Conservation (phyloP, 1,284 basidiomycete genomes). For the Ceratorhiza oryzae-sativae region DNA sequence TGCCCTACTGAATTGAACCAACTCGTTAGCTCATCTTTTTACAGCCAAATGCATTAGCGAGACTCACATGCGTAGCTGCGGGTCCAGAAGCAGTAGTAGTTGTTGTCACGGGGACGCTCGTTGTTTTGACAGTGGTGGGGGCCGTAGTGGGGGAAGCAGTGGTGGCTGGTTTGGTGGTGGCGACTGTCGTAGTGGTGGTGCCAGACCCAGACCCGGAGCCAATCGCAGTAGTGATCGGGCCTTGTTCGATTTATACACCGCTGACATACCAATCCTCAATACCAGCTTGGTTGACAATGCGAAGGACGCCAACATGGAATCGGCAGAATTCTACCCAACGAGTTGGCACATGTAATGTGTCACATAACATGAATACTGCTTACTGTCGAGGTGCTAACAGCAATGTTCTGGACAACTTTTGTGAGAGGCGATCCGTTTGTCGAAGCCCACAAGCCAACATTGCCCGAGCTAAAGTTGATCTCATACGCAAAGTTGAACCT, state of each 20-base stretch:
- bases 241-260: slow-evolving; percentile 65
- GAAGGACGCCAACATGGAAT: slow-evolving; percentile 71
- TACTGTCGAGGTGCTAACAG: slow-evolving; percentile 60
- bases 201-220: slow-evolving; percentile 28
- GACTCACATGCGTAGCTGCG: slow-evolving; percentile 6
- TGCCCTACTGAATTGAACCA: neutral
- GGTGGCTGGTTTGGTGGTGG: slow-evolving; percentile 12
- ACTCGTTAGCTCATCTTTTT: too few species aligned
- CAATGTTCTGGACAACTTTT: slow-evolving; percentile 60
- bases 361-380: neutral
- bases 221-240: slow-evolving; percentile 59
- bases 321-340: slow-evolving; percentile 57
- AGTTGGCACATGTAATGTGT: neutral
- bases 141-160: neutral
- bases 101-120: slow-evolving; percentile 27
- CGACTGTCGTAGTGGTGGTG: slow-evolving; percentile 27
- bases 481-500: slow-evolving; percentile 52
- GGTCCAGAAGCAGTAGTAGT: slow-evolving; percentile 37
- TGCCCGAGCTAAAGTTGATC: slow-evolving; percentile 59
- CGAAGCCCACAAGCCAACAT: slow-evolving; percentile 66
- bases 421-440: slow-evolving; percentile 58
- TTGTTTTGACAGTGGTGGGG: slow-evolving; percentile 24
- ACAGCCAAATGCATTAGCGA: neutral
- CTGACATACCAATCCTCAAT: slow-evolving; percentile 68
- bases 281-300: slow-evolving; percentile 54